These are phyloP conservation scores for Ceratorhiza oryzae-sativae DNA, from an alignment of 1,284 basidiomycete genomes.

Conservation along the genomic window DNA sequence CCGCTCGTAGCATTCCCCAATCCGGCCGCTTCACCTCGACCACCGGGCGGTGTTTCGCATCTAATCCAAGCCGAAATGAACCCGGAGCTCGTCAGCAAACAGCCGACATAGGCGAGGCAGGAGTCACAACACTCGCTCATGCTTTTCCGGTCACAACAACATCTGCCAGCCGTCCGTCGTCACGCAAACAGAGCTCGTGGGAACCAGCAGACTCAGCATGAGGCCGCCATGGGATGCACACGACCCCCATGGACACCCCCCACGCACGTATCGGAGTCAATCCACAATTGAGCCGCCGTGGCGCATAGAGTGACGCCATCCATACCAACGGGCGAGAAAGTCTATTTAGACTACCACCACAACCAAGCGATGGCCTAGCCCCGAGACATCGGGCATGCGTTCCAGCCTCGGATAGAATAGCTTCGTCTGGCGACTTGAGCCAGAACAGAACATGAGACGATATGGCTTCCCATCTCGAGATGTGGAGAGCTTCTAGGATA, in stretches of 20 bases:
- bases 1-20: slow-evolving; percentile 76
- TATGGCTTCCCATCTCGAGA: background rate
- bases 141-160: background rate
- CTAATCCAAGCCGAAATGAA: slow-evolving; percentile 53
- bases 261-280: background rate
- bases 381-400: slow-evolving; percentile 4
- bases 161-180: background rate
- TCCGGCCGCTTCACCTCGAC: slow-evolving; percentile 69
- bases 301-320: background rate
- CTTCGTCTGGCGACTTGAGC: background rate
- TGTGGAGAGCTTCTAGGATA: background rate
- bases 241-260: background rate
- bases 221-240: slow-evolving; percentile 12
- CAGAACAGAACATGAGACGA: background rate
- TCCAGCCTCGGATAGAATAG: background rate
- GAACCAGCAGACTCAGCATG: slow-evolving; percentile 17
- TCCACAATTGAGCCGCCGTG: slow-evolving; percentile 21
- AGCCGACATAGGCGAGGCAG: slow-evolving; percentile 1
- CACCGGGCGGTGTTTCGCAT: slow-evolving; percentile 80
- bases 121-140: background rate
- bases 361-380: background rate
- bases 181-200: slow-evolving; percentile 18
- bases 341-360: background rate
- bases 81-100: background rate
- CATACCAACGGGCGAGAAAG: background rate